Evolutionary conservation across 1,284 basidiomycete genomes (phyloP).

Genomic region (Flammula alnicola): DNA sequence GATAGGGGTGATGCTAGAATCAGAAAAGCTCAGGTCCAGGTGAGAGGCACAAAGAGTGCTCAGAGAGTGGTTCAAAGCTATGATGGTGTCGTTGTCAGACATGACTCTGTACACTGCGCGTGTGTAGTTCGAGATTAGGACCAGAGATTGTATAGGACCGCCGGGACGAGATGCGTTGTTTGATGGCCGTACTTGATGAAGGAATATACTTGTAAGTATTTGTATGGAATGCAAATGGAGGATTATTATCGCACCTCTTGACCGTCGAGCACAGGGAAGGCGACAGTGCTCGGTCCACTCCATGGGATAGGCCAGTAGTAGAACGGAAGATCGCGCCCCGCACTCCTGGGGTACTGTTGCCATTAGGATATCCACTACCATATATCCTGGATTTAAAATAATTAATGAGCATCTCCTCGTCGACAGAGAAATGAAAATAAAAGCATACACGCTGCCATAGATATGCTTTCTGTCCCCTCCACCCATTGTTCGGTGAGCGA

Average conservation of each 20-base stretch:
- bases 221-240: background rate
- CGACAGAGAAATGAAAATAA: background rate
- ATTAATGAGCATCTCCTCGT: background rate
- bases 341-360: slow-evolving; percentile 46
- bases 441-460: background rate
- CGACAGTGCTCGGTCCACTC: slow-evolving; percentile 43
- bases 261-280: slow-evolving; percentile 39
- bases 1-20: slow-evolving; percentile 46
- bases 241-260: slow-evolving; percentile 26
- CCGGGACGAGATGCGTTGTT: slow-evolving; percentile 60
- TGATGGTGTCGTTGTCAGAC: slow-evolving; percentile 61
- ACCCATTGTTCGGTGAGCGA: background rate
- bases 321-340: slow-evolving; percentile 59
- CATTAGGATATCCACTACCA: slow-evolving; percentile 59
- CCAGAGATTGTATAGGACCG: slow-evolving; percentile 48
- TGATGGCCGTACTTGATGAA: slow-evolving; percentile 56
- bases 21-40: slow-evolving; percentile 41
- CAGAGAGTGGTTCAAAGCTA: slow-evolving; percentile 48
- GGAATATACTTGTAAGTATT: slow-evolving; percentile 2
- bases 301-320: slow-evolving; percentile 64
- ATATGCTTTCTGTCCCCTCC: background rate
- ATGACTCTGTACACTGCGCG: slow-evolving; percentile 41
- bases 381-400: slow-evolving; percentile 41
- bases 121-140: slow-evolving; percentile 42
- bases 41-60: slow-evolving; percentile 37